Evolutionary conservation across 208 protist genomes (phyloP).

Genomic region (Trypanosoma caninum): DNA sequence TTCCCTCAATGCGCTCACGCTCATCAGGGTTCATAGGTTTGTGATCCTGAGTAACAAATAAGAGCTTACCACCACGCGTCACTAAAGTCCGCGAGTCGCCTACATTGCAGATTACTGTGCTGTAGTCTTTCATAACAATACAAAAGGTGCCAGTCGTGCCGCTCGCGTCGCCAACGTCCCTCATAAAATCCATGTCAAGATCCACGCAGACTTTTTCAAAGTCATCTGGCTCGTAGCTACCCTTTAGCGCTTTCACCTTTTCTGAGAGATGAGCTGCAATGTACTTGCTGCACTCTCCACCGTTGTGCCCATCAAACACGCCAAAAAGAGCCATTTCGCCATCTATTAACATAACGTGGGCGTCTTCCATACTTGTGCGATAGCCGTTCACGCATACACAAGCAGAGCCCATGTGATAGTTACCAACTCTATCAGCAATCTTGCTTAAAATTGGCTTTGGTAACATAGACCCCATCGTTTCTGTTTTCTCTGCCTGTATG

Average conservation of each 20-base stretch:
- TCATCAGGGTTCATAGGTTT: slow-evolving; percentile 80
- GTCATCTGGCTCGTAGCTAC: slow-evolving; percentile 49
- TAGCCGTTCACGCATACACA: slow-evolving; percentile 77
- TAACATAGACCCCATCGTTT: slow-evolving; percentile 69
- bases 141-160: slow-evolving; percentile 85
- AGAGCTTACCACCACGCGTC: slow-evolving; percentile 45
- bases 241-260: slow-evolving; percentile 44
- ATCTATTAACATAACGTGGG: slow-evolving; percentile 60
- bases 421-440: slow-evolving; percentile 74
- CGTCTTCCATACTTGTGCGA: slow-evolving; percentile 88
- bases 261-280: slow-evolving; percentile 56
- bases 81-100: slow-evolving; percentile 91
- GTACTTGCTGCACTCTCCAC: slow-evolving; percentile 72
- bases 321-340: slow-evolving; percentile 65
- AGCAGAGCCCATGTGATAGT: slow-evolving; percentile 41
- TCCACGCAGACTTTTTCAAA: slow-evolving; percentile 73
- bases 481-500: too few relatives aligned
- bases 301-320: slow-evolving; percentile 90
- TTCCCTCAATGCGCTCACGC: slow-evolving; percentile 76
- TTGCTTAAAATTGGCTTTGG: slow-evolving; percentile 87
- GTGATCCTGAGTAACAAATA: slow-evolving; percentile 89
- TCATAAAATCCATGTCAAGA: slow-evolving; percentile 72
- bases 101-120: slow-evolving; percentile 81
- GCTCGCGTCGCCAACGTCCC: slow-evolving; percentile 42
- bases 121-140: slow-evolving; percentile 48